Evolutionary conservation across 345 rosid species (phyloP).

Genomic region (Kernera saxatilis): DNA sequence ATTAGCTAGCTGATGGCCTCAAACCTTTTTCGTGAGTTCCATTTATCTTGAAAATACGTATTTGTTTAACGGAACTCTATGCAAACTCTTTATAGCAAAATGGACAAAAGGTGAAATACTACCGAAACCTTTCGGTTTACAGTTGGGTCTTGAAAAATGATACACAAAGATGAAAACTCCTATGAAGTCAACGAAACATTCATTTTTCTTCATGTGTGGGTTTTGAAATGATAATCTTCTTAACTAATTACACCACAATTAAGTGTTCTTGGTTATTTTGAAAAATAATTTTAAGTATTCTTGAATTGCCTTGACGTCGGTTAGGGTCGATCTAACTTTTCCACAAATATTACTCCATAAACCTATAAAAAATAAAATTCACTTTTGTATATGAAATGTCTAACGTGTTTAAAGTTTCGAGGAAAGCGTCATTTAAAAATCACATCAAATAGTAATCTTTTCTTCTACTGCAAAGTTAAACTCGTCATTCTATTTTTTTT

Average conservation of each 20-base stretch:
- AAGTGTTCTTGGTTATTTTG: neutral
- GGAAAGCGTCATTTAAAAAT: neutral
- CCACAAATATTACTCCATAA: no score
- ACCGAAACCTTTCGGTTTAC: no score
- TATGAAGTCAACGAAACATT: neutral
- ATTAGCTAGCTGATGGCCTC: neutral
- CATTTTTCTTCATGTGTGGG: no score
- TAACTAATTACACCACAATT: neutral
- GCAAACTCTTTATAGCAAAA: no score
- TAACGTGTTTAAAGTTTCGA: conserved; percentile 9
- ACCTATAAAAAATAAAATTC: neutral
- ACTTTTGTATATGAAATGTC: neutral
- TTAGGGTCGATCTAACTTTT: neutral
- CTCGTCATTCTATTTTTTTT: neutral
- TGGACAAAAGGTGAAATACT: no score
- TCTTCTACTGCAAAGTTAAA: neutral
- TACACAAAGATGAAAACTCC: no score
- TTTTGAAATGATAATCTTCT: neutral
- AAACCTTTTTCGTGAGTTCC: neutral
- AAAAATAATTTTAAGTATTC: neutral
- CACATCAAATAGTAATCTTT: neutral
- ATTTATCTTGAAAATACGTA: no score
- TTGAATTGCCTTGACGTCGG: neutral
- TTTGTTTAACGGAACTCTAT: no score
- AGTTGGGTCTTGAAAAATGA: neutral